Evolutionary conservation across 345 rosid species (phyloP).

Genomic region (Anacardium occidentale): DNA sequence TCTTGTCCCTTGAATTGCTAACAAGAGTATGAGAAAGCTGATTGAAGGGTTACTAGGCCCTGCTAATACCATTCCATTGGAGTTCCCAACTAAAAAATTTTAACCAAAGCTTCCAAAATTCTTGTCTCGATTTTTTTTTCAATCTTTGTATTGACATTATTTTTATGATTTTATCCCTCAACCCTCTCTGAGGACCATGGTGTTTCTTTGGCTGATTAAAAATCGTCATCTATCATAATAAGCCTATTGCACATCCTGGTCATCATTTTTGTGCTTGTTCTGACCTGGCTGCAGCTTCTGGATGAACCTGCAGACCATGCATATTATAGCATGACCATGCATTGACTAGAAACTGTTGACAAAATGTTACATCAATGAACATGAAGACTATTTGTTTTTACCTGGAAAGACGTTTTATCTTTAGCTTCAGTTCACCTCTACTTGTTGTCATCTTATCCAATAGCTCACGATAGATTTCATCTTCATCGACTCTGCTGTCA

Average conservation of each 20-base stretch:
- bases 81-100: conserved; percentile 5
- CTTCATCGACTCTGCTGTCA: conserved; percentile 28
- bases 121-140: conserved; percentile 6
- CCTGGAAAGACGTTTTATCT: conserved; percentile 46
- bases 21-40: background rate
- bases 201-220: background rate
- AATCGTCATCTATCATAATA: background rate
- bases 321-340: conserved; percentile 6
- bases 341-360: background rate
- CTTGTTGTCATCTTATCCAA: conserved; percentile 74
- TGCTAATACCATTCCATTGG: background rate
- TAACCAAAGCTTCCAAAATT: background rate
- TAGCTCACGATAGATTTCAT: conserved; percentile 67
- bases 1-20: background rate
- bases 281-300: conserved; percentile 15
- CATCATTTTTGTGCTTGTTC: background rate
- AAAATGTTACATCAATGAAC: background rate
- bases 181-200: background rate
- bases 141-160: too few species aligned
- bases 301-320: conserved; percentile 32
- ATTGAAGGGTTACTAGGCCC: background rate
- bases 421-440: conserved; percentile 72
- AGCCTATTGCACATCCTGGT: background rate
- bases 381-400: conserved; percentile 4
- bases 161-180: conserved; percentile 5